Percentiles rank a stretch among this genome's conserved stretches.
phyloP scores from a whole-genome alignment of 2,329 filamentous ascomycete species.

The Blastomyces parvus region DNA sequence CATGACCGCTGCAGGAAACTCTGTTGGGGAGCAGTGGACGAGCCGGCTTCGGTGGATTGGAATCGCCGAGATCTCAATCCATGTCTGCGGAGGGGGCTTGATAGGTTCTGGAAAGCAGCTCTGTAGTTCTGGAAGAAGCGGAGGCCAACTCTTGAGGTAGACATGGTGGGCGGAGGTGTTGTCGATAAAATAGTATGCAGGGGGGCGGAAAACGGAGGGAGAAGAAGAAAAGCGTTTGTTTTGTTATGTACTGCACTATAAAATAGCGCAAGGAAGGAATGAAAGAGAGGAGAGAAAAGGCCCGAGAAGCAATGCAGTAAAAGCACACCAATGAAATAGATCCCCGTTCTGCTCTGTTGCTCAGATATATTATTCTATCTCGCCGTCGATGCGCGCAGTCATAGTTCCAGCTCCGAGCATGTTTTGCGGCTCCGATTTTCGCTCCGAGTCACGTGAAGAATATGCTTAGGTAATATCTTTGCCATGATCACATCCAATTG shows the following conservation, averaged over 20 bases:
- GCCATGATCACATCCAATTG: background rate
- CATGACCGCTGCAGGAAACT: slow-evolving; percentile 64
- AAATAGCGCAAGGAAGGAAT: background rate
- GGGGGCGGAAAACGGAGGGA: background rate
- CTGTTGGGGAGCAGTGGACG: slow-evolving; percentile 37
- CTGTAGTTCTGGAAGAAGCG: slow-evolving; percentile 46
- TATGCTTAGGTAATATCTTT: background rate
- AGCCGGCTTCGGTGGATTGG: slow-evolving; percentile 55
- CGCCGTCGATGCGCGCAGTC: background rate
- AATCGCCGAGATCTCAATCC: slow-evolving; percentile 51
- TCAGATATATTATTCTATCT: background rate
- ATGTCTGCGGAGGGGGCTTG: slow-evolving; percentile 46
- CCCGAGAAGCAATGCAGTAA: background rate
- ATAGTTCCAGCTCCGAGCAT: background rate
- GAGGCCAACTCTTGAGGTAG: slow-evolving; percentile 48
- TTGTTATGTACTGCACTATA: background rate
- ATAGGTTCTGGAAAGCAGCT: slow-evolving; percentile 44
- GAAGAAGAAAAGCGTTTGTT: background rate
- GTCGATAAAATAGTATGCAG: background rate
- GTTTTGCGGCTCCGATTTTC: slow-evolving; percentile 10
- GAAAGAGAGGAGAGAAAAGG: background rate
- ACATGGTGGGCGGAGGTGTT: slow-evolving; percentile 35
- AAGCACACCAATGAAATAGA: background rate
- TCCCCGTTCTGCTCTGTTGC: background rate
- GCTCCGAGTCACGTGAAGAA: slow-evolving; percentile 5